A percentile compares a stretch with the other conserved stretches of the same genome.
Conservation (phyloP, 2,329 filamentous ascomycete genomes). For the Tolypocladium endophyticum region DNA sequence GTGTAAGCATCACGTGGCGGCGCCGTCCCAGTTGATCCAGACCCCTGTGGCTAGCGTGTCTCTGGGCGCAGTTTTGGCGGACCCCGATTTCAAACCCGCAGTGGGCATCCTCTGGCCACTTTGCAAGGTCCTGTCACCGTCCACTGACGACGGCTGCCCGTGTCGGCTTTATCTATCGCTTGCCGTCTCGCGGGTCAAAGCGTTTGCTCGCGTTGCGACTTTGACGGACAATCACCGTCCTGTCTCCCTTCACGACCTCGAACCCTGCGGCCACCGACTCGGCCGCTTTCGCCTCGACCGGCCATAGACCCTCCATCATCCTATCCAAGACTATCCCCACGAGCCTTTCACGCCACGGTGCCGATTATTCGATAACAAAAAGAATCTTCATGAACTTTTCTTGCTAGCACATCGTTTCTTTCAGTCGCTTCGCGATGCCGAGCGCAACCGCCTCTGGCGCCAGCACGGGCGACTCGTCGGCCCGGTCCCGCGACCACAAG, state of each 20-base stretch:
- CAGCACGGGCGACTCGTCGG: constrained; percentile 31
- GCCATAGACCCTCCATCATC: neutral
- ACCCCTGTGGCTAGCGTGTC: neutral
- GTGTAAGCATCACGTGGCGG: neutral
- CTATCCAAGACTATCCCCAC: neutral
- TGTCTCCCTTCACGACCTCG: neutral
- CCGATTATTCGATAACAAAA: neutral
- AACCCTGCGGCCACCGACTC: neutral
- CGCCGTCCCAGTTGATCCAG: neutral
- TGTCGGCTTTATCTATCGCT: neutral
- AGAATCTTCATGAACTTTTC: neutral
- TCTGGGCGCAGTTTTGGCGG: neutral
- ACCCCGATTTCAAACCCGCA: neutral
- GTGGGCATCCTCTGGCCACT: neutral
- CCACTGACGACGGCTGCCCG: neutral
- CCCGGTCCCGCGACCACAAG: constrained; percentile 55
- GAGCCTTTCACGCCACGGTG: neutral
- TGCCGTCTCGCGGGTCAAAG: neutral
- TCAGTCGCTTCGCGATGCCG: constrained; percentile 16
- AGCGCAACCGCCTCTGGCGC: constrained; percentile 45
- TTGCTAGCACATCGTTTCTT: neutral
- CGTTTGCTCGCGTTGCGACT: neutral
- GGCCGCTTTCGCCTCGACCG: neutral
- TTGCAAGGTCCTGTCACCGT: neutral
- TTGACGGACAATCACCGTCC: neutral